Evolutionary conservation across 345 rosid species (phyloP).

Genomic region (Salix dunnii): DNA sequence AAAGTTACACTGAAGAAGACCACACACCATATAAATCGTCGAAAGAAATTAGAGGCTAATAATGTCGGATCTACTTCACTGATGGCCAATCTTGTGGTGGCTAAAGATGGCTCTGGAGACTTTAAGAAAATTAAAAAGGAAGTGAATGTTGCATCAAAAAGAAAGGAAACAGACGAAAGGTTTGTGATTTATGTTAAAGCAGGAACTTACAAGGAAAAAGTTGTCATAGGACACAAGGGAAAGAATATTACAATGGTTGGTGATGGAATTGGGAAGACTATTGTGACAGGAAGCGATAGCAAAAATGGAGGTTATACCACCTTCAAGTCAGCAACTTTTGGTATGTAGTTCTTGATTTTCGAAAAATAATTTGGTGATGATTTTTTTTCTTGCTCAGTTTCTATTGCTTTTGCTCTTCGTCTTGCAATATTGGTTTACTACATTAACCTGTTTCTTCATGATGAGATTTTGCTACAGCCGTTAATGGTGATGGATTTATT

Average conservation of each 20-base stretch:
- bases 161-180: background rate
- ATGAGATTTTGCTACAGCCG: constrained; percentile 19
- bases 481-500: constrained; percentile 18
- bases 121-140: background rate
- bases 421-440: background rate
- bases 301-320: constrained; percentile 16
- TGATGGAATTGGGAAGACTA: constrained; percentile 31
- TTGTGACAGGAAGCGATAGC: constrained; percentile 17
- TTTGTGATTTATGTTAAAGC: constrained; percentile 21
- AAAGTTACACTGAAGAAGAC: too few relatives aligned
- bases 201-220: constrained; percentile 25
- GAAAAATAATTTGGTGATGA: background rate
- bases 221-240: constrained; percentile 14
- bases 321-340: constrained; percentile 26
- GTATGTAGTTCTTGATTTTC: constrained; percentile 4
- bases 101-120: background rate
- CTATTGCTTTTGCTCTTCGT: background rate
- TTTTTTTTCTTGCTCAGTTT: too few relatives aligned
- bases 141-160: background rate
- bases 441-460: background rate
- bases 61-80: too few relatives aligned
- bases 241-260: constrained; percentile 28
- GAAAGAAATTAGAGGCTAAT: too few relatives aligned
- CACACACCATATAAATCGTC: too few relatives aligned
- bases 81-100: background rate